Evolutionary conservation across 345 rosid genomes (phyloP).

Genomic region (Rhodomyrtus tomentosa): DNA sequence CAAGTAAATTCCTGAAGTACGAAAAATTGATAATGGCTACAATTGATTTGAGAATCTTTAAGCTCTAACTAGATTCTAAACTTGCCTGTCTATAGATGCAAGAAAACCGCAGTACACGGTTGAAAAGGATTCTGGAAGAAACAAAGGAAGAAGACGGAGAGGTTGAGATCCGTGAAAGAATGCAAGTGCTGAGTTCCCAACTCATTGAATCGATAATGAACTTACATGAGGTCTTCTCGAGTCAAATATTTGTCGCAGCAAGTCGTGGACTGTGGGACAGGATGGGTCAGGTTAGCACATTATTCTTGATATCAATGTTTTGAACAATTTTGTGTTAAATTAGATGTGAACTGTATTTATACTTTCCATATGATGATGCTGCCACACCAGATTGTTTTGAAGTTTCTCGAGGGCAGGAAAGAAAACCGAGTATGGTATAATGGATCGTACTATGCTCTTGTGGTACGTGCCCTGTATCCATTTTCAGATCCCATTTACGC

Average conservation of each 20-base stretch:
- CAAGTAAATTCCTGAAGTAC: background rate
- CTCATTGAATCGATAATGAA: conserved; percentile 63
- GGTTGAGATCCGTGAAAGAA: conserved; percentile 73
- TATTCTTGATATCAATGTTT: background rate
- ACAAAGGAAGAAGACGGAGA: conserved; percentile 88
- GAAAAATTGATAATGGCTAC: background rate
- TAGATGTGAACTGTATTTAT: background rate
- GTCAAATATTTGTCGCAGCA: conserved; percentile 67
- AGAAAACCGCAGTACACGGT: conserved; percentile 55
- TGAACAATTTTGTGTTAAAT: background rate
- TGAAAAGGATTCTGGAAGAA: conserved; percentile 84
- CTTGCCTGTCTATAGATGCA: conserved; percentile 39
- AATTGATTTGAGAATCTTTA: background rate
- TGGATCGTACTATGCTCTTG: conserved; percentile 86
- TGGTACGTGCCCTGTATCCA: conserved; percentile 39
- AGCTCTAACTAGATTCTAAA: background rate
- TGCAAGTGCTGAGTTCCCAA: conserved; percentile 68
- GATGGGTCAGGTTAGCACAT: conserved; percentile 67
- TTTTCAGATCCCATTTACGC: background rate
- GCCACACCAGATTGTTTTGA: conserved; percentile 47
- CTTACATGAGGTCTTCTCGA: conserved; percentile 67
- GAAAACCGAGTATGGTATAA: conserved; percentile 87
- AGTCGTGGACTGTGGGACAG: conserved; percentile 93
- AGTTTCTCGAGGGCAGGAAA: conserved; percentile 92
- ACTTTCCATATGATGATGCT: background rate